Evolutionary conservation across 306 rosid genomes (phyloP).

Genomic region (Acacia acuminata): DNA sequence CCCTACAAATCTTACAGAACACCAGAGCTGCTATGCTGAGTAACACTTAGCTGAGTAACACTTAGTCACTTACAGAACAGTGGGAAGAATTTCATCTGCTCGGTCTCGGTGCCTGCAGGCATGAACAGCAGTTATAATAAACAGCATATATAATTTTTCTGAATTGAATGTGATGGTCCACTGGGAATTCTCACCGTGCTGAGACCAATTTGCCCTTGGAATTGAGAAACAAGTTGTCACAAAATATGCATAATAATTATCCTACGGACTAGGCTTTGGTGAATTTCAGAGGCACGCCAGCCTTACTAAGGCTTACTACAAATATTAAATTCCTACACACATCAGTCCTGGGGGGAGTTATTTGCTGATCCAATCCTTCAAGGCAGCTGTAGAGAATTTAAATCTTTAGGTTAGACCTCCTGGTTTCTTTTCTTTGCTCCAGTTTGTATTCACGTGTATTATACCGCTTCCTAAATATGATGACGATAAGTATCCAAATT

Average conservation of each 20-base stretch:
- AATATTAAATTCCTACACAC: neutral
- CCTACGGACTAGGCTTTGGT: neutral
- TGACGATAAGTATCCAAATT: neutral
- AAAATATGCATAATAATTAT: no score
- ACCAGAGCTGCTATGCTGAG: neutral
- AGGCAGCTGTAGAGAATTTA: constrained; percentile 27
- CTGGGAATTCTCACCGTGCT: neutral
- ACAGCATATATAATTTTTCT: neutral
- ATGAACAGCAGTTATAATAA: neutral
- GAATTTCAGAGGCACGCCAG: no score
- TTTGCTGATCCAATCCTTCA: constrained; percentile 26
- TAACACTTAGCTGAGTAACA: neutral
- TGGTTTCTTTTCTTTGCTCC: neutral
- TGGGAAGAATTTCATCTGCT: neutral
- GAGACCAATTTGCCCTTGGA: no score
- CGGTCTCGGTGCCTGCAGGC: neutral
- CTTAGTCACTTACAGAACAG: neutral
- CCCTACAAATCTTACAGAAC: no score
- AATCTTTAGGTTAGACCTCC: constrained; percentile 17
- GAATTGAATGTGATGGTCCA: neutral
- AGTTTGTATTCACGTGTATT: no score
- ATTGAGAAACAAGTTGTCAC: no score
- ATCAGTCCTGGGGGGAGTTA: constrained; percentile 72
- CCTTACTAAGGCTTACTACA: no score
- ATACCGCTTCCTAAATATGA: neutral